Evolutionary conservation across 2,329 filamentous ascomycete species (phyloP), one percentile per base, ranked within the genome.

Genomic region (Sclerotiophoma versabilis): DNA sequence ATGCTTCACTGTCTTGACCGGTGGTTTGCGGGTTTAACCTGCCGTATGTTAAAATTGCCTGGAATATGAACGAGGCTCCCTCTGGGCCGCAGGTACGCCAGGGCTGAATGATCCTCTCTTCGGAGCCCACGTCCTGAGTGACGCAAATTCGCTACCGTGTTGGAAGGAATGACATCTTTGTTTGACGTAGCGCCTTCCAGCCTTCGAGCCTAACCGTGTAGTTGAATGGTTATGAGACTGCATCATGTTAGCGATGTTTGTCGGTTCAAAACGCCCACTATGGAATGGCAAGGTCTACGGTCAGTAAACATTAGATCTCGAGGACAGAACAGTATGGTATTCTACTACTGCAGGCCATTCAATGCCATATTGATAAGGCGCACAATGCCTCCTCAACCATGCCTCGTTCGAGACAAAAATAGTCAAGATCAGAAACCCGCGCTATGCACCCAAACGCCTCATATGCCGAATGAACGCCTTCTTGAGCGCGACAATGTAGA

Each of bases 401-500:
- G 33, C 19, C 44, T 48, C 19, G n/a, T 30, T 49, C 42, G 7
- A 48, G 33, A 43, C 30, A 58, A 46, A 38, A 52, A 55, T 44
- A 57, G 10, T 43, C 29, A 47, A 43, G 38, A 55, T 17, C 44
- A 36, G 38, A 41, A 56, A 34, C 55, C 42, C 30, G 38, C 58
- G 54, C 58, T 60, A 55, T 60, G 58, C 50, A 49, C 30, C 30
- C 15, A 19, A 65, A 68, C 65, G 57, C 65, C 64, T 48, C 62
- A 29, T 64, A 65, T 66, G 62, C 61, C 58, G 2, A 8, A 38
- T 12, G 30, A 39, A 49, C 47, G 36, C 36, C 37, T 37, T 23
- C 6, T 20, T 33, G 20, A 44, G 42, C 47, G n/a, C n/a, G 7
- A 15, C 37, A 26, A 32, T 8, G 32, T 50, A 50, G 48, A 50